phyloP scores from a whole-genome alignment of 2,329 filamentous ascomycete genomes.

The Elsinoe batatas region DNA sequence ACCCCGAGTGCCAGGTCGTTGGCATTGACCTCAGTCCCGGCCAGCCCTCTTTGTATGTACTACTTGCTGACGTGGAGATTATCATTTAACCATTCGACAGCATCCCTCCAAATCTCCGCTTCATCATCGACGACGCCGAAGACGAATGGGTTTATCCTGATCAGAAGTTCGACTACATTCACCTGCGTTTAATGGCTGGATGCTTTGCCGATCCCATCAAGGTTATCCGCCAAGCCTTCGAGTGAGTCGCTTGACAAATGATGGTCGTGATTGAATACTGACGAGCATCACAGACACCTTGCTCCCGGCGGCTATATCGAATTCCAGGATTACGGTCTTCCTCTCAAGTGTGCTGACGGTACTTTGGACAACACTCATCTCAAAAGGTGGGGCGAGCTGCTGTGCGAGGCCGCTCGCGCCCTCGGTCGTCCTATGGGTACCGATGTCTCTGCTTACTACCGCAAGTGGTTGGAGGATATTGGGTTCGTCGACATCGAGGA shows the following conservation, averaged over 20 bases:
- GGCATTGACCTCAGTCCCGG: constrained; percentile 42
- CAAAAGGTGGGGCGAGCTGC: constrained; percentile 26
- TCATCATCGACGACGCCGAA: constrained; percentile 54
- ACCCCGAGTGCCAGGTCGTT: constrained; percentile 32
- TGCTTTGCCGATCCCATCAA: constrained; percentile 45
- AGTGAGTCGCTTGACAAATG: constrained; percentile 22
- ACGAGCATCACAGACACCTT: constrained; percentile 28
- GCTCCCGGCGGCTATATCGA: constrained; percentile 44
- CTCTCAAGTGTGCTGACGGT: constrained; percentile 30
- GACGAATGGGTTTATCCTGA: constrained; percentile 46
- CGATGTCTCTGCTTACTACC: constrained; percentile 31
- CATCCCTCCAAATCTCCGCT: constrained; percentile 51
- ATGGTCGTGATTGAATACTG: neutral
- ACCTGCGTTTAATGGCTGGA: constrained; percentile 41
- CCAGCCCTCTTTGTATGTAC: constrained; percentile 34
- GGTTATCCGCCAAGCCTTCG: constrained; percentile 41
- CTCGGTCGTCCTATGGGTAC: constrained; percentile 34
- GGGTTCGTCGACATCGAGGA: constrained; percentile 38
- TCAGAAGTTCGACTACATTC: constrained; percentile 47
- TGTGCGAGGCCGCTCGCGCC: constrained; percentile 30
- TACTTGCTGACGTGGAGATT: too few relatives aligned
- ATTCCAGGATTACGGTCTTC: constrained; percentile 39
- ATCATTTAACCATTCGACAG: constrained; percentile 21
- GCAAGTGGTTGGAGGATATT: constrained; percentile 29
- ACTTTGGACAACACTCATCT: constrained; percentile 27